Evolutionary conservation across 176 grass and related monocot species (phyloP).

Genomic region (Canna indica): DNA sequence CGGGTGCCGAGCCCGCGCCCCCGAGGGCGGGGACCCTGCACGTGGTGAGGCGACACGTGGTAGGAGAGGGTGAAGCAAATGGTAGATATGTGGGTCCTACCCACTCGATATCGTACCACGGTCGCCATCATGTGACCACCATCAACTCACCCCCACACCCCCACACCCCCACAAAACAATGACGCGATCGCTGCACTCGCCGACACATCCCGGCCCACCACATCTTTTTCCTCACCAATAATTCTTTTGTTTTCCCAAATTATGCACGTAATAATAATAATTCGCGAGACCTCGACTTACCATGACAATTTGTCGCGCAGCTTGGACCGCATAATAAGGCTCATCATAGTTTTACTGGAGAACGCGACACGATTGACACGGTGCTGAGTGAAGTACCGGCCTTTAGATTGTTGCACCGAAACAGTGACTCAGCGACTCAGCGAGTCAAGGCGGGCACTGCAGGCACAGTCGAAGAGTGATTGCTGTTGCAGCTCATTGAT

Average conservation of each 20-base stretch:
- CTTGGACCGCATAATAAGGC: too few species aligned
- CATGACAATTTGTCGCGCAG: too few species aligned
- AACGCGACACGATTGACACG: background rate
- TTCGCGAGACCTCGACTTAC: too few species aligned
- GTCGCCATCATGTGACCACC: background rate
- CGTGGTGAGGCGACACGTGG: background rate
- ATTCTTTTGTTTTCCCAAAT: background rate
- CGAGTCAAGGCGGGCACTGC: background rate
- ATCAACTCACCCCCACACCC: background rate
- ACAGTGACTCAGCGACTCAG: background rate
- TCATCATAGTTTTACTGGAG: too few species aligned
- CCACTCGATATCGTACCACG: background rate
- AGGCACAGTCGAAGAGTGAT: background rate
- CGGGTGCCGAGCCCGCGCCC: too few species aligned
- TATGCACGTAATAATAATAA: background rate
- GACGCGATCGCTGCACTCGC: background rate
- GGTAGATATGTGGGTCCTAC: background rate
- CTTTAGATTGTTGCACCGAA: background rate
- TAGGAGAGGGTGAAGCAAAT: conserved; percentile 1
- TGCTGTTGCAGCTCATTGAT: background rate
- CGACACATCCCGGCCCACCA: background rate
- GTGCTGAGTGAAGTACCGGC: background rate
- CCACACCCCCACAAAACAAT: background rate
- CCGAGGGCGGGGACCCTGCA: background rate
- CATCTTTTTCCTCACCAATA: background rate